Conservation (phyloP, 2,329 filamentous ascomycete species). For the Coniochaeta sp. region DNA sequence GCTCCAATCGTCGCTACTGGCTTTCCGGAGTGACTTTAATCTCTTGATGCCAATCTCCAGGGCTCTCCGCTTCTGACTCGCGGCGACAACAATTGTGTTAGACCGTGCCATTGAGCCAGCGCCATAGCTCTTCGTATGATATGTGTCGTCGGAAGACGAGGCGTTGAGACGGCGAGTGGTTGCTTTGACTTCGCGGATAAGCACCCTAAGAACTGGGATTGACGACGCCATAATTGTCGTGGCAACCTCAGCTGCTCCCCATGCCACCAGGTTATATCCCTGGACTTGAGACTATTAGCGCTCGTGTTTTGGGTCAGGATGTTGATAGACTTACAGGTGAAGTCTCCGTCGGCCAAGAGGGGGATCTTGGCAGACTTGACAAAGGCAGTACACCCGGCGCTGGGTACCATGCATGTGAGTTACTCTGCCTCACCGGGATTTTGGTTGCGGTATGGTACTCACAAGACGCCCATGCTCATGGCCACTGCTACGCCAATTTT, state of each 20-base stretch:
- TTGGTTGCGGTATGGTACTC: slow-evolving; percentile 40
- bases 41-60: background rate
- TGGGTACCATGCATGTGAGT: background rate
- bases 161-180: slow-evolving; percentile 4
- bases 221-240: slow-evolving; percentile 26
- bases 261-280: slow-evolving; percentile 12
- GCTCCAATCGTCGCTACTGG: background rate
- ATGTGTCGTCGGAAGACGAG: background rate
- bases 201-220: slow-evolving; percentile 21
- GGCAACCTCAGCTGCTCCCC: slow-evolving; percentile 22
- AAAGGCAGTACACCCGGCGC: background rate
- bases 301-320: background rate
- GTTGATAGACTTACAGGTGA: background rate
- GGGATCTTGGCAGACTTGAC: background rate
- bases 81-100: slow-evolving; percentile 1
- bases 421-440: background rate
- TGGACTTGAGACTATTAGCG: slow-evolving; percentile 15
- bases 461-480: slow-evolving; percentile 11
- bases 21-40: background rate
- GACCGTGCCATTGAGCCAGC: slow-evolving; percentile 1
- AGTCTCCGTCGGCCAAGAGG: background rate
- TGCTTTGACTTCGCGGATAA: slow-evolving; percentile 18
- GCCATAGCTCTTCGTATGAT: background rate
- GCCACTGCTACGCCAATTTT: slow-evolving; percentile 8
- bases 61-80: background rate